Evolutionary conservation across 306 rosid genomes (phyloP), one percentile per base, ranked within the genome.

Genomic region (Cicer judaicum): DNA sequence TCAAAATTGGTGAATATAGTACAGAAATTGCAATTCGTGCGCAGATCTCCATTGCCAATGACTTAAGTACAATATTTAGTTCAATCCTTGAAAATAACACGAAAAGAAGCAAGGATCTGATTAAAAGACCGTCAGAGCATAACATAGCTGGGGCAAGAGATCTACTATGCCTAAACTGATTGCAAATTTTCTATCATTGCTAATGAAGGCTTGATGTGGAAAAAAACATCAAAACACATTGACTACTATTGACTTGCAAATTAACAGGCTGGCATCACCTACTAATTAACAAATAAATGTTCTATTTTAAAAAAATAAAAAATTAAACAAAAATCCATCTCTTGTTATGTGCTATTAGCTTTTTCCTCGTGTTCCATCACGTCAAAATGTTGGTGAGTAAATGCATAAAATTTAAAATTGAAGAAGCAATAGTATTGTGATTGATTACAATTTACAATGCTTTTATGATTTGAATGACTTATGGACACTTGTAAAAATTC

Each of bases 401-500:
- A 4, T 39, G 16, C 12, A 46, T 16, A 34, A 56, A 46, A 64
- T 62, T 62, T 24, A 14, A 78, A 48, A 29, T 19, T 34, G 50
- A 68, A 38, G 70, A 53, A 54, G 21, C 52, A 43, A 43, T 8
- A 52, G 13, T 9, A 66, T 34, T 77, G 46, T 8, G 68, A 36
- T 39, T 56, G 66, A 21, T 44, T 12, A 29, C 7, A 41, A 70
- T 18, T 44, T 12, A 29, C 7, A 41, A 70, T 18, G 38, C 54
- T 46, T 64, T 64, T 15, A 19, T 11, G 57, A 76, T 56, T 15
- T 46, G 50, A 10, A 9, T 48, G 50, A 10, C 7, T 48, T 46
- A 36, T 15, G 21, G 47, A 49, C 21, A 72, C 5, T 64, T 43
- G 8, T 16, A n/a, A 79, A 79, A 60, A 74, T 62, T 42, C 36